Evolutionary conservation across 2,329 filamentous ascomycete species (phyloP), one percentile per base, ranked within the genome.

Genomic region (Pseudogymnoascus sp.): DNA sequence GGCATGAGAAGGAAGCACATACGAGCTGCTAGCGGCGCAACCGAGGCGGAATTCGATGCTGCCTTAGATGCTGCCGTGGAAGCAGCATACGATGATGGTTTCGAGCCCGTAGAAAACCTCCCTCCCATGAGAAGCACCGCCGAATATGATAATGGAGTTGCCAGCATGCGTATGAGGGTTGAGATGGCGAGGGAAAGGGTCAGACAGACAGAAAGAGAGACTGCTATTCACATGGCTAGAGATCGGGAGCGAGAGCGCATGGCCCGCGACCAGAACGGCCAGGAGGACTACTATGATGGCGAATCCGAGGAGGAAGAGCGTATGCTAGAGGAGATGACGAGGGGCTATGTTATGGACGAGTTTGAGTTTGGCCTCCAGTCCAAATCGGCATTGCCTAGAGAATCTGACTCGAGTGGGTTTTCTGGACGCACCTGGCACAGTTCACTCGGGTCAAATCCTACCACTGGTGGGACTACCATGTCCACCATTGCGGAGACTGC

Each of bases 41-140:
- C 90, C 0, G 90, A 96, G 71, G 88, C 90, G 6, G 92, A 96
- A 70, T 96, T 97, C 66, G 92, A 97, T 74, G 91, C 91, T 7
- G 94, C 94, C 3, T 79, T 97, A 43, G 93, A 97, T 75, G 93
- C 92, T 22, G 94, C 94, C 12, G 92, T 97, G 7, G 94, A 97
- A 73, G 93, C 93, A 58, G 94, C 93, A 4, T 99, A 97, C 72
- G 89, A 96, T 71, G 91, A 97, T 64, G 90, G 90, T 0, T 89
- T 91, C 65, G 91, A 96, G 70, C 89, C 89, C 3, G 84, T 82
- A 72, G 79, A 80, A 16, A 41, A 41, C 32, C 47, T 54, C 16
- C 47, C 57, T 14, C 57, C 38, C 28, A 54, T 54, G 47, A 54
- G 47, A 20, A 54, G 47, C 47, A 34, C 47, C 12, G 47, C 47